Base-by-base conservation (phyloP, 306 rosid species). In the Ziziphus jujuba region DNA sequence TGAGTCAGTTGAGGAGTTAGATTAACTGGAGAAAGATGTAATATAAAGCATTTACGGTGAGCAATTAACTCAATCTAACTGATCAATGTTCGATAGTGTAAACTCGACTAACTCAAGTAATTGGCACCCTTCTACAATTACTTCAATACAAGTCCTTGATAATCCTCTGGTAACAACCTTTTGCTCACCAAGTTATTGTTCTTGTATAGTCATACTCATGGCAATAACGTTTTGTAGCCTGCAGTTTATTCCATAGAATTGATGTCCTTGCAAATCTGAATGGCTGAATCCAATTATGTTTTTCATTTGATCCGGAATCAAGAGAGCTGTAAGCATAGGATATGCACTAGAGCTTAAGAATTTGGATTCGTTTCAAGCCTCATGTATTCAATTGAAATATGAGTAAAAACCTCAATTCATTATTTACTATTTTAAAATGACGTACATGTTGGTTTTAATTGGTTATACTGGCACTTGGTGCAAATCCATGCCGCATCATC, bases 1-100 rank as follows among this genome's bases (percentile, higher is more conserved):
- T 65, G 81, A 84, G 44, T 82, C 84, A 55, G 56, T 28, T 58
- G 58, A 50, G 38, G 84, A 84, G 66, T 74, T 82, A 56, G 91
- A 88, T n/a, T 84, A 63, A 49, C 77, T 53, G 63, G 23, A 50
- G 69, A 74, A 69, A 10, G 35, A 33, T 50, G 19, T 9, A 17
- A 54, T 10, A 8, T 59, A 48, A 25, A 51, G 34, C 60, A 21
- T 40, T 56, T 40, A n/a, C 50, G 56, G 51, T 16, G 34, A 63
- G 73, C 69, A 56, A 62, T 57, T 45, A 47, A 63, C 34, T 56
- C 58, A 47, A 57, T 24, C 61, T 56, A 64, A 68, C 75, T 56
- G 12, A 16, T 36, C 9, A n/a, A 28, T 53, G 16, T 61, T 73
- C 76, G 63, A 33, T 69, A 62, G 67, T 53, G 21, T 59, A 59